Conservation (phyloP, 345 rosid genomes). For the Durio zibethinus region DNA sequence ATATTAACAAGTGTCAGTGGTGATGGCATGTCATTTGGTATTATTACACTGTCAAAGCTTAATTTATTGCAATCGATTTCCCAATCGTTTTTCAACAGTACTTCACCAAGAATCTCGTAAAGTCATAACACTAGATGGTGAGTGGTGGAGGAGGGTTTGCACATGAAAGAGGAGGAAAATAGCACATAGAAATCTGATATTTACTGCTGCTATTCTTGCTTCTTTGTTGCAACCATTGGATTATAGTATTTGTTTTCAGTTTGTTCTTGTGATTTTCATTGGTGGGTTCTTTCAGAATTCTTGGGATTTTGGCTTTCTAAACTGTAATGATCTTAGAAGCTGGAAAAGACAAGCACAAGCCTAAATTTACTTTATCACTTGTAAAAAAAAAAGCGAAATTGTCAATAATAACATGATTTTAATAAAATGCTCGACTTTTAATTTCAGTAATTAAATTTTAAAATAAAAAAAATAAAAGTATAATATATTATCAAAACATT, state of each 20-base stretch:
- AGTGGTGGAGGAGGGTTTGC: not conserved
- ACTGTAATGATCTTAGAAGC: not conserved
- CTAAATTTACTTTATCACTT: too few species aligned
- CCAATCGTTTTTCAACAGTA: not conserved
- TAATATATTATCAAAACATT: too few species aligned
- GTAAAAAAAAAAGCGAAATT: too few species aligned
- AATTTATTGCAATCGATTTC: not conserved
- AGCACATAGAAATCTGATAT: not conserved
- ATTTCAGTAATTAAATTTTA: too few species aligned
- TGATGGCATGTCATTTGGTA: conserved; percentile 8
- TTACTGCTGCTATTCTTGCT: not conserved
- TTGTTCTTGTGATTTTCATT: not conserved
- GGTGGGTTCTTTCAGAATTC: not conserved
- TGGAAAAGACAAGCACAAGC: not conserved
- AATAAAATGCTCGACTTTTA: too few species aligned
- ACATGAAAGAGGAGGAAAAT: not conserved
- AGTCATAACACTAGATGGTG: not conserved
- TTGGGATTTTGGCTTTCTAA: not conserved
- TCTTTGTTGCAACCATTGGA: not conserved
- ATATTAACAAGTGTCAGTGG: not conserved
- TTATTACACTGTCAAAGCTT: not conserved
- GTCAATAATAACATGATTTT: too few species aligned
- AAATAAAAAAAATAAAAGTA: too few species aligned
- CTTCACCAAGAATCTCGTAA: not conserved
- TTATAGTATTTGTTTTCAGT: not conserved